phyloP scores from a whole-genome alignment of 169 alveolate genomes.

The Plasmodium inui region DNA sequence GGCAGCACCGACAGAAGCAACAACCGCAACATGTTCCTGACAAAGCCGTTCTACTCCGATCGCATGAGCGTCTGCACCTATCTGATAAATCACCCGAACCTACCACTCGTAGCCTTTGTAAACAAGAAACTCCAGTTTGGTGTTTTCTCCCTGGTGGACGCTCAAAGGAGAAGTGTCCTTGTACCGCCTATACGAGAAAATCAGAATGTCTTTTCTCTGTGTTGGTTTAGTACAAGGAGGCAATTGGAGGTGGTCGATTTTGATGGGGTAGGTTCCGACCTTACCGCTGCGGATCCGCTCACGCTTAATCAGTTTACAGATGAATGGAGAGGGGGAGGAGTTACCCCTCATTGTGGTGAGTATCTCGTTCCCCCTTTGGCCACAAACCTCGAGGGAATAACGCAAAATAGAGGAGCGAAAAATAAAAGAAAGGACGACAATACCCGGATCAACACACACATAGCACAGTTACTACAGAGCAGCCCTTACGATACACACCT shows the following conservation, averaged over 20 bases:
- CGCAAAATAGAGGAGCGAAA: neutral
- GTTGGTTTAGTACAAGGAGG: conserved; percentile 39
- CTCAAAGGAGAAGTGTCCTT: neutral
- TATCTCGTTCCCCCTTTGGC: too few relatives aligned
- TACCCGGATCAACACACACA: neutral
- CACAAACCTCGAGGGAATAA: neutral
- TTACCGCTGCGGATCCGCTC: neutral
- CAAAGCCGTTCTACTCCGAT: conserved; percentile 28
- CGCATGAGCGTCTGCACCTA: conserved; percentile 41
- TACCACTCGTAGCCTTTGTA: conserved; percentile 51
- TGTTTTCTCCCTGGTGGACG: conserved; percentile 9
- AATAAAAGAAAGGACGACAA: neutral
- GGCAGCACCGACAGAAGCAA: neutral
- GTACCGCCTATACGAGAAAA: conserved; percentile 57
- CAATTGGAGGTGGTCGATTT: neutral
- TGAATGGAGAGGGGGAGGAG: neutral
- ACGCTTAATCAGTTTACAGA: neutral
- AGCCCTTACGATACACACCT: conserved; percentile 21
- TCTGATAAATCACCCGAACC: conserved; percentile 30
- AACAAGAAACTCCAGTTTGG: conserved; percentile 50
- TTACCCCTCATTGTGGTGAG: too few relatives aligned
- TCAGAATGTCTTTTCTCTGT: conserved; percentile 25
- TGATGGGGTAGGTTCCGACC: neutral
- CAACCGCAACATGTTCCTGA: neutral
- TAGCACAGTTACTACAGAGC: neutral